Evolutionary conservation across 83 land plant species (phyloP).

Genomic region (Diphasiastrum complanatum): DNA sequence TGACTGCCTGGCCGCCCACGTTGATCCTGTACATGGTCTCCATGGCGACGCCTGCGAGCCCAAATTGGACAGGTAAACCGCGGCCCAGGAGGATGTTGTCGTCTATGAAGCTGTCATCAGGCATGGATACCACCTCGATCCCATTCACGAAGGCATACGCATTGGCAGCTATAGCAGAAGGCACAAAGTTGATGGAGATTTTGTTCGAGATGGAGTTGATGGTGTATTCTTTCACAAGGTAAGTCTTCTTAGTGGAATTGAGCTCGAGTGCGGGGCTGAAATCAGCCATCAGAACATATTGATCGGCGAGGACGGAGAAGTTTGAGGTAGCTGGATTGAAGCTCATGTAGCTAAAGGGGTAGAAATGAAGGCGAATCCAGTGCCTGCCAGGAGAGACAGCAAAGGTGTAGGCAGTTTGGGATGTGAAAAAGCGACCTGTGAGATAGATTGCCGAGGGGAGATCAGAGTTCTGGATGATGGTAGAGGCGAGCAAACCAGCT

Average conservation of each 20-base stretch:
- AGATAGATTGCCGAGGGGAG: not conserved
- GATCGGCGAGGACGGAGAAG: slow-evolving; percentile 1
- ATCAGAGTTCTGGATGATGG: not conserved
- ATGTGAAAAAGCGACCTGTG: not conserved
- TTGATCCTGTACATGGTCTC: not conserved
- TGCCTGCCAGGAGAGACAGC: slow-evolving; percentile 6
- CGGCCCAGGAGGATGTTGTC: not conserved
- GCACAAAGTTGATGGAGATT: too few species aligned
- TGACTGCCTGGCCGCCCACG: slow-evolving; percentile 1
- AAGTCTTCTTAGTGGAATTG: too few species aligned
- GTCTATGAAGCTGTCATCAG: not conserved
- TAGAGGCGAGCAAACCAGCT: not conserved
- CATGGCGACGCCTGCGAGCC: not conserved
- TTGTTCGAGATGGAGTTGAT: too few species aligned
- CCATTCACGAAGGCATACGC: slow-evolving; percentile 1
- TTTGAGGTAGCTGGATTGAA: not conserved
- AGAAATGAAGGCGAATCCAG: slow-evolving; percentile 13
- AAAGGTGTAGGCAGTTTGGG: not conserved
- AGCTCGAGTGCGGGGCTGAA: too few species aligned
- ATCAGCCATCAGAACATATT: too few species aligned
- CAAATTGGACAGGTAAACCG: not conserved
- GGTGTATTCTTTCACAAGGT: too few species aligned
- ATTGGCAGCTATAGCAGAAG: too few species aligned
- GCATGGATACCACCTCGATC: slow-evolving; percentile 8
- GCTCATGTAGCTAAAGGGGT: not conserved